Percentiles rank a stretch among this genome's conserved stretches.
These are phyloP conservation scores for Globisporangium alternatum DNA, from an alignment of 352 stramenopile species.

Conservation along the genomic window DNA sequence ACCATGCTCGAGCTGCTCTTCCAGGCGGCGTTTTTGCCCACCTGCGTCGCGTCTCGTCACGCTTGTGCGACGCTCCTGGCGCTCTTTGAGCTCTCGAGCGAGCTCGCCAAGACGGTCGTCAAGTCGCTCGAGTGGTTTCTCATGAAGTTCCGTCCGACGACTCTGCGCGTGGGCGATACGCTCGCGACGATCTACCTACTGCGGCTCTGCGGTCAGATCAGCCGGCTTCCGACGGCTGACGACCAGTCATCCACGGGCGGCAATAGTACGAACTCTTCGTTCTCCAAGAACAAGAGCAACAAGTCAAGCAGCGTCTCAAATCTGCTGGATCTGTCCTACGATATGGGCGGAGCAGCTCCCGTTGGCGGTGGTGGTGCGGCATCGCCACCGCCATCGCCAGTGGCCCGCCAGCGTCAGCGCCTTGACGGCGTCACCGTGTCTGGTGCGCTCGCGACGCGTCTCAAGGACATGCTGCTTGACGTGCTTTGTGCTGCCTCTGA, in stretches of 20 bases:
- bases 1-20: conserved; percentile 50
- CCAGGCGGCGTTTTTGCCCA: conserved; percentile 52
- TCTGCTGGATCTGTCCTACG: conserved; percentile 58
- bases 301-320: conserved; percentile 19
- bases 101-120: conserved; percentile 35
- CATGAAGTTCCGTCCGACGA: conserved; percentile 36
- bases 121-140: conserved; percentile 53
- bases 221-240: conserved; percentile 32
- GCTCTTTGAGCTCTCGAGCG: conserved; percentile 45
- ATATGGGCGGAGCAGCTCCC: conserved; percentile 10
- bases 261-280: not conserved
- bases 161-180: conserved; percentile 52
- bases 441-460: conserved; percentile 31
- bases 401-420: conserved; percentile 25
- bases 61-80: conserved; percentile 49
- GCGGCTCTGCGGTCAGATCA: conserved; percentile 53
- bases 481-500: conserved; percentile 26
- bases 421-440: conserved; percentile 48
- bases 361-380: not conserved
- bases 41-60: conserved; percentile 46
- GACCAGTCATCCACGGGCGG: not conserved
- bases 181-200: conserved; percentile 70
- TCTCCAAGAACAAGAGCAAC: not conserved
- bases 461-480: conserved; percentile 60
- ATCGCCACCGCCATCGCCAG: conserved; percentile 33